These are phyloP conservation scores for Coemansia sp. DNA, from an alignment of 192 early-diverging fungal species.

Conservation along the genomic window DNA sequence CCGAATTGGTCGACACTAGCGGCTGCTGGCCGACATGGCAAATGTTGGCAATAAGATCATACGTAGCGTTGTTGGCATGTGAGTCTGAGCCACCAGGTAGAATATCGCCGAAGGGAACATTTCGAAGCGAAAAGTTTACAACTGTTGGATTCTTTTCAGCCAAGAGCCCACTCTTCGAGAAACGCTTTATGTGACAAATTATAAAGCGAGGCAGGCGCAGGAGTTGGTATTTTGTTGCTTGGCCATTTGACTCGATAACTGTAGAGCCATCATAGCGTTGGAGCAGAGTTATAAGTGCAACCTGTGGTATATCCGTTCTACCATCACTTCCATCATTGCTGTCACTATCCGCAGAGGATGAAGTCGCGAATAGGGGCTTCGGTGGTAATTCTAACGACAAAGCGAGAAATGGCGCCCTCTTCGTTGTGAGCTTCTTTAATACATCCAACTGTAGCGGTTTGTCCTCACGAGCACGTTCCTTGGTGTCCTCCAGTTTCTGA, in stretches of 20 bases:
- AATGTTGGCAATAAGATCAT: slow-evolving; percentile 90
- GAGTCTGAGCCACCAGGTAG: slow-evolving; percentile 50
- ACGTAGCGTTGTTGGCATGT: slow-evolving; percentile 51
- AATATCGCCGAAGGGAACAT: slow-evolving; percentile 77
- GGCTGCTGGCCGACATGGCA: slow-evolving; percentile 78
- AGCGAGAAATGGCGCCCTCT: slow-evolving; percentile 73
- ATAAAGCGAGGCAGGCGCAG: slow-evolving; percentile 78
- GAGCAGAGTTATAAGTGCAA: slow-evolving; percentile 77
- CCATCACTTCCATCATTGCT: slow-evolving; percentile 59
- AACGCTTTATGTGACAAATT: slow-evolving; percentile 89
- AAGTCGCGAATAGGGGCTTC: slow-evolving; percentile 85
- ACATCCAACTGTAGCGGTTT: slow-evolving; percentile 18
- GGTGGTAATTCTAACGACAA: slow-evolving; percentile 89
- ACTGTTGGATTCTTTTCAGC: slow-evolving; percentile 96
- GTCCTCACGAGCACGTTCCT: slow-evolving; percentile 24
- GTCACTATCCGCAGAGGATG: slow-evolving; percentile 76
- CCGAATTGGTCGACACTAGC: neutral
- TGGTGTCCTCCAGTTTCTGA: slow-evolving; percentile 57
- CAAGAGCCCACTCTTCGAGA: slow-evolving; percentile 80
- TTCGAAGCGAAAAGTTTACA: slow-evolving; percentile 90
- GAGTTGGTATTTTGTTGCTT: slow-evolving; percentile 71
- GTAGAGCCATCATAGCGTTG: slow-evolving; percentile 82
- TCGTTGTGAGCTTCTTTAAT: slow-evolving; percentile 19
- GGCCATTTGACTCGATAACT: slow-evolving; percentile 49
- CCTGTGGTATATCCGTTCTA: slow-evolving; percentile 75